phyloP scores from a whole-genome alignment of 2,329 filamentous ascomycete species.

The Cercospora canescens region DNA sequence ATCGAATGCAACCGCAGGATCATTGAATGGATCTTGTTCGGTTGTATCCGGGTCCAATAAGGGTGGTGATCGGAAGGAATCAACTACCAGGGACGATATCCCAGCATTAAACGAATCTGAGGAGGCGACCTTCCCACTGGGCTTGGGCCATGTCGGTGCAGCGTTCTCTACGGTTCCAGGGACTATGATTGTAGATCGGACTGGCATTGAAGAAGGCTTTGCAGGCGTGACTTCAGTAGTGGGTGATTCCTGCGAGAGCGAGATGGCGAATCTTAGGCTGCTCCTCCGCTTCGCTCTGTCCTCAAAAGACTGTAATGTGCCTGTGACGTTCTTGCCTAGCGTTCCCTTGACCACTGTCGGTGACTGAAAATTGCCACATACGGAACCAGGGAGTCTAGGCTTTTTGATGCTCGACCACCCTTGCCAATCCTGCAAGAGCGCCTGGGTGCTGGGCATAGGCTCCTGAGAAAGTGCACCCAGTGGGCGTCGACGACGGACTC shows the following conservation, averaged over 20 bases:
- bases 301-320: not conserved
- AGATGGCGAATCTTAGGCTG: slow-evolving; percentile 28
- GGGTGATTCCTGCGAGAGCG: slow-evolving; percentile 20
- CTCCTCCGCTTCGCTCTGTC: slow-evolving; percentile 20
- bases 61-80: not conserved
- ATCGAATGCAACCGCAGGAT: not conserved
- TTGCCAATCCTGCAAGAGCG: slow-evolving; percentile 43
- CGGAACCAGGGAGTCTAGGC: slow-evolving; percentile 15
- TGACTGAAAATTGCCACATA: slow-evolving; percentile 14
- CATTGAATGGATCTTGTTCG: not conserved
- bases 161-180: not conserved
- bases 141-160: not conserved
- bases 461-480: slow-evolving; percentile 27
- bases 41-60: not conserved
- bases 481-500: slow-evolving; percentile 26
- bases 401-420: slow-evolving; percentile 47
- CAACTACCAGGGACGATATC: not conserved
- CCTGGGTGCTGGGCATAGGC: slow-evolving; percentile 44
- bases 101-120: slow-evolving; percentile 9
- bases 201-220: slow-evolving; percentile 1
- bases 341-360: slow-evolving; percentile 17
- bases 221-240: not conserved
- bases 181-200: slow-evolving; percentile 1
- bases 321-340: not conserved
- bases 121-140: slow-evolving; percentile 15